Evolutionary conservation across 768 basidiomycete genomes (phyloP).

Genomic region (Dacryopinax spathularia): DNA sequence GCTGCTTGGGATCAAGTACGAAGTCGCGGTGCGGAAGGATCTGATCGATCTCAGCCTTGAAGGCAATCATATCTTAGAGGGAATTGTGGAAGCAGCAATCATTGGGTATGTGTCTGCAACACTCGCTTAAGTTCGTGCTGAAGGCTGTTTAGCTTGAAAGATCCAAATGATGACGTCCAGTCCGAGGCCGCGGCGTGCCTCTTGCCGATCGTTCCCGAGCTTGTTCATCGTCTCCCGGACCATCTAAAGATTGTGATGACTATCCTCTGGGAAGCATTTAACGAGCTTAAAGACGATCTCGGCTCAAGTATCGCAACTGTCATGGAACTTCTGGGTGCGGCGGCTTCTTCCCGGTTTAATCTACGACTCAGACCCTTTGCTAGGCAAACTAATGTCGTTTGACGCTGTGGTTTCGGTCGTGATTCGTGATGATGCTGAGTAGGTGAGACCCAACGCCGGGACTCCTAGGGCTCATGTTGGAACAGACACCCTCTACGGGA

Average conservation of each 20-base stretch:
- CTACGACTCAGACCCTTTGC: neutral
- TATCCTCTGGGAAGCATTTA: slow-evolving; percentile 81
- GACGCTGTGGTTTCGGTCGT: slow-evolving; percentile 64
- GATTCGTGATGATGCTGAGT: slow-evolving; percentile 29
- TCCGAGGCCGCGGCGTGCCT: slow-evolving; percentile 88
- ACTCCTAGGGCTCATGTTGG: slow-evolving; percentile 1
- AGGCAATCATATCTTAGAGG: slow-evolving; percentile 47
- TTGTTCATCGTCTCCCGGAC: slow-evolving; percentile 61
- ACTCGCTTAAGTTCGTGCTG: slow-evolving; percentile 3
- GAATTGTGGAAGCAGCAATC: slow-evolving; percentile 80
- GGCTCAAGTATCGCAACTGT: slow-evolving; percentile 93
- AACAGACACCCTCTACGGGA: slow-evolving; percentile 62
- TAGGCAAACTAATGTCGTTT: slow-evolving; percentile 73
- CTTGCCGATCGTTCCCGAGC: slow-evolving; percentile 66
- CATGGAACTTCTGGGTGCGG: slow-evolving; percentile 86
- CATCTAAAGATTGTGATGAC: slow-evolving; percentile 59
- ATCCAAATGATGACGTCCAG: slow-evolving; percentile 90
- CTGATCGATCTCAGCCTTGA: slow-evolving; percentile 42
- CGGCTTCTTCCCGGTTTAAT: slow-evolving; percentile 2
- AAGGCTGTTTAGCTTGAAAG: slow-evolving; percentile 47
- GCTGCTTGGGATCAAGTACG: slow-evolving; percentile 89
- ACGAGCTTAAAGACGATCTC: slow-evolving; percentile 89
- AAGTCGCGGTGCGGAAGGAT: slow-evolving; percentile 85
- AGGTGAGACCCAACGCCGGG: neutral
- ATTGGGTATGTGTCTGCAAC: slow-evolving; percentile 49